phyloP scores from a whole-genome alignment of 2,329 filamentous ascomycete species.

The Pyrenophora tritici-repentis region DNA sequence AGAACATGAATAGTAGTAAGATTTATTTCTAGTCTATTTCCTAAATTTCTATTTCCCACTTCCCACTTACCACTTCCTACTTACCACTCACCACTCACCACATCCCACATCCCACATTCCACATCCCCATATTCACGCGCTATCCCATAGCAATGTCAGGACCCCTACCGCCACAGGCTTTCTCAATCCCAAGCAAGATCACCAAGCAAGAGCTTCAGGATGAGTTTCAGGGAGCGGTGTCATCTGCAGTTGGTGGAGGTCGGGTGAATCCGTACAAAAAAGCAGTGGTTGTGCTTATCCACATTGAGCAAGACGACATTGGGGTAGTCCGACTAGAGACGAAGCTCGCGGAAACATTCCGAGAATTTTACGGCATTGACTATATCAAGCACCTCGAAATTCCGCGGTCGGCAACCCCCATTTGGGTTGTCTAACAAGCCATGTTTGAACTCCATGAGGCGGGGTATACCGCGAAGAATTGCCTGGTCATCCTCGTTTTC shows the following conservation, averaged over 20 bases:
- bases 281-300: neutral
- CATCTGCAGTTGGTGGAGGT: neutral
- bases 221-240: neutral
- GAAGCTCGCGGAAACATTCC: neutral
- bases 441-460: neutral
- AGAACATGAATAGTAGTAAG: too few species aligned
- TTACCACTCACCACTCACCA: too few species aligned
- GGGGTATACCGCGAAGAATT: neutral
- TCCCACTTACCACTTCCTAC: too few species aligned
- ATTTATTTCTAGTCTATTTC: too few species aligned
- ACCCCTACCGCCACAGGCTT: too few species aligned
- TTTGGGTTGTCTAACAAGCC: neutral
- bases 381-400: too few species aligned
- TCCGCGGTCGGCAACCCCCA: too few species aligned
- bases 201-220: neutral
- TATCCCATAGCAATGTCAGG: too few species aligned
- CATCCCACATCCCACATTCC: too few species aligned
- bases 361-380: neutral
- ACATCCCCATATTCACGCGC: too few species aligned
- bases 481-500: neutral
- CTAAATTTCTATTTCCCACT: too few species aligned
- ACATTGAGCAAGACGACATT: neutral
- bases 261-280: neutral
- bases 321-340: neutral
- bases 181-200: too few species aligned